Base-by-base conservation (phyloP, 2,329 filamentous ascomycete genomes). In the Tolypocladium tropicale region DNA sequence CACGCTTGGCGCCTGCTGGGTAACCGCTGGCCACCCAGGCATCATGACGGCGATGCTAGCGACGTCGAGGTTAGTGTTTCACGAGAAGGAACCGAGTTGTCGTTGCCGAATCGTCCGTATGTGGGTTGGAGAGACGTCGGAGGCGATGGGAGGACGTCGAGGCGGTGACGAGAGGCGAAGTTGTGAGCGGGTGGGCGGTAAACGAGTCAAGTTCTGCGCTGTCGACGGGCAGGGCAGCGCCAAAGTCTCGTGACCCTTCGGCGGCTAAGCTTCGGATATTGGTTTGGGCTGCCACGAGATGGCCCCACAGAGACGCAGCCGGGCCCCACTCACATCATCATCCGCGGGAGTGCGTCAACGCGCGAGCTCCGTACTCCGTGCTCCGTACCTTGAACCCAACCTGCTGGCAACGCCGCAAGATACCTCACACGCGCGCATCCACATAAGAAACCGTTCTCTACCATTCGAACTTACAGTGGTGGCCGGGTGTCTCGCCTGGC, bases 1-100 rank as follows among this genome's bases (percentile, higher is more conserved):
- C 52, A 75, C 69, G 66, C 76, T 74, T 52, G 76, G 72, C 64
- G 68, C 66, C 59, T 68, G 69, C 60, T 72, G 71, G 57, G 66
- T 61, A 53, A 66, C 63, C 56, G 67, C 63, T 58, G 71, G 65
- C 71, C 72, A 74, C 56, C 63, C 65, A 55, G 70, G 64, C 68
- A 73, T 72, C 68, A 70, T 73, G 50, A 46, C 59, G 64, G 46
- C 12, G 10, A 21, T 37, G 46, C 50, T 54, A 41, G n/a, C 53
- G 49, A 28, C 51, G 51, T 16, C 23, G 36, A 53, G 46, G 48
- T 59, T 59, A 60, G 57, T 56, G 23, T 53, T 53, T 50, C 18
- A 50, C 28, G 46, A 21, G 3, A 28, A 30, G 12, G 16, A 16
- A 18, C 9, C 25, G 18, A 50, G 28, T 6, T n/a, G 21, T 25